These are phyloP conservation scores for Populus hybrid DNA, from an alignment of 441 rosid species.

Conservation along the genomic window DNA sequence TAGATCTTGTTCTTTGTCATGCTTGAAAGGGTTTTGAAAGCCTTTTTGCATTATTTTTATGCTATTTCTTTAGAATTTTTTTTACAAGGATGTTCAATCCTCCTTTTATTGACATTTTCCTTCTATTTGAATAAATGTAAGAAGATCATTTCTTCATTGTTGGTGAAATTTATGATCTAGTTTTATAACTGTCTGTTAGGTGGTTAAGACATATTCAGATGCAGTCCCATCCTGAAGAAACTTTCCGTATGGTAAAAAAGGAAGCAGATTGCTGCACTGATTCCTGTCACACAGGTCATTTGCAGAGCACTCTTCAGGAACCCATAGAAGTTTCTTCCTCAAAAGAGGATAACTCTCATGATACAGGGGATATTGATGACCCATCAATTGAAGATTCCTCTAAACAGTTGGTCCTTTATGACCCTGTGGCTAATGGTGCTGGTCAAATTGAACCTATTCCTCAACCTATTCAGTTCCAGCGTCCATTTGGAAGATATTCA, in stretches of 20 bases:
- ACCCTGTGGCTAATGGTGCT: conserved; percentile 37
- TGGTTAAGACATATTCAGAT: conserved; percentile 28
- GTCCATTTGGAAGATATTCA: conserved; percentile 23
- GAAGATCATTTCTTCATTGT: neutral
- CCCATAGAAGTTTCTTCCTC: conserved; percentile 32
- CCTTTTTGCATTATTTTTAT: neutral
- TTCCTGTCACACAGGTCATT: conserved; percentile 26
- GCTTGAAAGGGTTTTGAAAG: neutral
- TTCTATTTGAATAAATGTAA: neutral
- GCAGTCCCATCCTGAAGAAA: conserved; percentile 35
- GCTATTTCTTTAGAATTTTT: neutral
- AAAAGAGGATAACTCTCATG: conserved; percentile 27
- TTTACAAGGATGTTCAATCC: neutral
- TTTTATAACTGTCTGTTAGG: conserved; percentile 4
- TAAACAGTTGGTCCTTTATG: conserved; percentile 68
- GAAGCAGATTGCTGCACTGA: conserved; percentile 25
- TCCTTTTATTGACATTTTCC: neutral
- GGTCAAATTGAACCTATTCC: conserved; percentile 31
- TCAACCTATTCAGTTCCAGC: conserved; percentile 27
- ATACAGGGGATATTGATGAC: conserved; percentile 24
- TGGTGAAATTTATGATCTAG: neutral
- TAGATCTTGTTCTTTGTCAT: neutral
- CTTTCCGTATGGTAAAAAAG: conserved; percentile 31
- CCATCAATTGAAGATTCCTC: conserved; percentile 29
- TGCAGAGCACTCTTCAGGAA: conserved; percentile 21